Percentiles rank a stretch among this genome's conserved stretches.
Conservation (phyloP, 306 rosid genomes). For the Medicago ruthenica region DNA sequence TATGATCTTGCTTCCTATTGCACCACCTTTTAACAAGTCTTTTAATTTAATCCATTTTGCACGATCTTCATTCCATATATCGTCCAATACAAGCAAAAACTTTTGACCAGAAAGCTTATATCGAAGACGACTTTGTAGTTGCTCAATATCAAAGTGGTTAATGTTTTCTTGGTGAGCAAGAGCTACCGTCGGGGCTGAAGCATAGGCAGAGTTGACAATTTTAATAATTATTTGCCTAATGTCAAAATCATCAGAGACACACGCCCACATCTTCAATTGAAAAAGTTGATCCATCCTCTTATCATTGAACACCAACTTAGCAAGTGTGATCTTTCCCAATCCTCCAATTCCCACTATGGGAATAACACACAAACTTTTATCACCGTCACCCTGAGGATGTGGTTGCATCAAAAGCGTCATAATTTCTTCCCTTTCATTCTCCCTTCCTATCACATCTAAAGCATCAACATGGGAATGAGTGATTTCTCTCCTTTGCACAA, state of each 20-base stretch:
- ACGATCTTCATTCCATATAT: constrained; percentile 37
- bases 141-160: constrained; percentile 2
- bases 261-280: constrained; percentile 40
- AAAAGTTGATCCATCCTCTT: constrained; percentile 9
- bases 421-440: constrained; percentile 3
- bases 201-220: constrained; percentile 15
- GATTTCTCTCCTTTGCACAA: constrained; percentile 30
- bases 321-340: constrained; percentile 45
- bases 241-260: constrained; percentile 37
- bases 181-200: not conserved
- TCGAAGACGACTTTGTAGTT: not conserved
- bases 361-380: constrained; percentile 10
- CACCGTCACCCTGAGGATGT: not conserved
- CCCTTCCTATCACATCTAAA: constrained; percentile 26
- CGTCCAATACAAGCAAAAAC: not conserved
- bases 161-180: constrained; percentile 9
- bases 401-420: constrained; percentile 1
- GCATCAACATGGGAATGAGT: constrained; percentile 31
- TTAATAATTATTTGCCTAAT: constrained; percentile 14
- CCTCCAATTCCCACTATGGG: constrained; percentile 48
- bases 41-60: too few species aligned
- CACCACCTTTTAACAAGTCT: too few species aligned
- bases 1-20: too few species aligned
- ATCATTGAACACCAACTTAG: constrained; percentile 38
- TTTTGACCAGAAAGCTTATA: constrained; percentile 22